Percentiles rank a stretch among this genome's conserved stretches.
Conservation (phyloP, 1,284 basidiomycete species). For the Macrocystidia cucumis region DNA sequence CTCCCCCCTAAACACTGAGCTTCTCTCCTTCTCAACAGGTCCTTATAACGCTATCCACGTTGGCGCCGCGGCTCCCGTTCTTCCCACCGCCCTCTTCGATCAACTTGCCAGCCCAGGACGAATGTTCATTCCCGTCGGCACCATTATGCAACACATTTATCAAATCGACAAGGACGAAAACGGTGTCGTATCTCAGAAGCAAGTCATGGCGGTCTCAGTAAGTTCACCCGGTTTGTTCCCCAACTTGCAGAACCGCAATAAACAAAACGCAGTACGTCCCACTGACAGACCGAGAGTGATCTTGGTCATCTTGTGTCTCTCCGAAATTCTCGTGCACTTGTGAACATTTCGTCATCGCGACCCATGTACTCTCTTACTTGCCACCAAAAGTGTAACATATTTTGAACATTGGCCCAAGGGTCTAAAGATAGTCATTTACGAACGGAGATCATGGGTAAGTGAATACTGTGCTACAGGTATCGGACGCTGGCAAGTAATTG, state of each 20-base stretch:
- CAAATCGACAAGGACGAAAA: conserved; percentile 77
- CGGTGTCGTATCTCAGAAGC: conserved; percentile 61
- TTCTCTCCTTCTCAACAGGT: conserved; percentile 35
- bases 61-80: conserved; percentile 79
- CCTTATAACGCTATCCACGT: conserved; percentile 93
- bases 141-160: conserved; percentile 51
- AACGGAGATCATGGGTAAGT: too few relatives aligned
- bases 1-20: too few relatives aligned
- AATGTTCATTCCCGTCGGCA: conserved; percentile 93
- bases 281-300: conserved; percentile 25
- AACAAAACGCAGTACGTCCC: conserved; percentile 20
- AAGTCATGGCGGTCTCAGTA: conserved; percentile 80
- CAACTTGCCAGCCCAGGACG: conserved; percentile 82
- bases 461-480: too few relatives aligned
- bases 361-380: too few relatives aligned
- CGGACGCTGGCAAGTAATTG: too few relatives aligned
- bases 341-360: too few relatives aligned
- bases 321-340: too few relatives aligned
- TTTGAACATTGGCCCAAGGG: too few relatives aligned
- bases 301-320: too few relatives aligned
- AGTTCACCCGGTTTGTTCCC: conserved; percentile 18
- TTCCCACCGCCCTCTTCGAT: conserved; percentile 72
- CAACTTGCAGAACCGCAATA: background rate
- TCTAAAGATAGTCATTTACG: too few relatives aligned
- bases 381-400: too few relatives aligned